Evolutionary conservation across 2,329 filamentous ascomycete species (phyloP).

Genomic region (Tolypocladium pustulatum): DNA sequence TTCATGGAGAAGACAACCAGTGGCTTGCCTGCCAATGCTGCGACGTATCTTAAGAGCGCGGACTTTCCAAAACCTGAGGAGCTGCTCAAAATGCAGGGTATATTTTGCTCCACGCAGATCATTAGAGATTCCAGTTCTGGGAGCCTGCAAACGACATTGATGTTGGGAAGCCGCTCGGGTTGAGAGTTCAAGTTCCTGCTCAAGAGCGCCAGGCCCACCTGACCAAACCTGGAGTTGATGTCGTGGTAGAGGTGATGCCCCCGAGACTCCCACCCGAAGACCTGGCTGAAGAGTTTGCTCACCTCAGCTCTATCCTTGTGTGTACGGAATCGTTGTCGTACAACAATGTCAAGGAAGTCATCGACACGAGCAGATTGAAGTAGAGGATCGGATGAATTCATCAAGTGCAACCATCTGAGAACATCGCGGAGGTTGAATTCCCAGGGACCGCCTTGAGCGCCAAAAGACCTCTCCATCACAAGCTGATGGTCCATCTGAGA

Average conservation of each 20-base stretch:
- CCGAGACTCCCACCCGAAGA: slow-evolving; percentile 45
- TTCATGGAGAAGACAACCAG: slow-evolving; percentile 83
- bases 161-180: slow-evolving; percentile 37
- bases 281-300: slow-evolving; percentile 51
- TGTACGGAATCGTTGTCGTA: slow-evolving; percentile 79
- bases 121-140: slow-evolving; percentile 75
- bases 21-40: slow-evolving; percentile 64
- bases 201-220: slow-evolving; percentile 70
- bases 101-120: slow-evolving; percentile 73
- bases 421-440: slow-evolving; percentile 92
- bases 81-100: slow-evolving; percentile 84
- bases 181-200: slow-evolving; percentile 46
- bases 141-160: slow-evolving; percentile 46
- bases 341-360: slow-evolving; percentile 73
- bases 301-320: slow-evolving; percentile 56
- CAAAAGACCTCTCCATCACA: slow-evolving; percentile 46
- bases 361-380: slow-evolving; percentile 48
- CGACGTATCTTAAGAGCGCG: slow-evolving; percentile 65
- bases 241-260: slow-evolving; percentile 62
- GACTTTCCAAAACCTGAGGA: slow-evolving; percentile 83
- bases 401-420: slow-evolving; percentile 71
- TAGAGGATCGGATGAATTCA: slow-evolving; percentile 40
- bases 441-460: slow-evolving; percentile 68
- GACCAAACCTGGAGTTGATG: slow-evolving; percentile 52
- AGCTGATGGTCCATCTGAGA: slow-evolving; percentile 66